A percentile compares a stretch with the other conserved stretches of the same genome.
Evolutionary conservation across 805 yeast species (phyloP).

Genomic region (Vanderwaltozyma polyspora): DNA sequence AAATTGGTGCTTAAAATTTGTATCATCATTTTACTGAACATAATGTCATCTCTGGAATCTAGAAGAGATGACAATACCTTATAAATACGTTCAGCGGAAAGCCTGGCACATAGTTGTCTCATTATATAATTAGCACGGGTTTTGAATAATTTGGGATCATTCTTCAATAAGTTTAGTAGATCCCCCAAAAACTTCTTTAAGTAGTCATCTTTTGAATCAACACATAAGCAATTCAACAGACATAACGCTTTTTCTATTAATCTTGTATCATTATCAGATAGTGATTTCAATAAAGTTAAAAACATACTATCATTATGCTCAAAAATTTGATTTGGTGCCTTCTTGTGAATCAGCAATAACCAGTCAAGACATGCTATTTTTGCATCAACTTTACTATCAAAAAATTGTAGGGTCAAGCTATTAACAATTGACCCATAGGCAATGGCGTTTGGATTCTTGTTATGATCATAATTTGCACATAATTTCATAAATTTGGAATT

Average conservation of each 20-base stretch:
- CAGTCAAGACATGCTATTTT: conserved; percentile 80
- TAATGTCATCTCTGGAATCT: conserved; percentile 45
- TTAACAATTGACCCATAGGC: conserved; percentile 48
- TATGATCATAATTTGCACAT: conserved; percentile 22
- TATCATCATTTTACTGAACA: conserved; percentile 68
- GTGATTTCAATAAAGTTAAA: conserved; percentile 64
- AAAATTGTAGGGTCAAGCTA: conserved; percentile 59
- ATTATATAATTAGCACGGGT: conserved; percentile 73
- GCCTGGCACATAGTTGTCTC: conserved; percentile 67
- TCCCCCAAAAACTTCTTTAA: conserved; percentile 67
- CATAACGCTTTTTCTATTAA: conserved; percentile 23
- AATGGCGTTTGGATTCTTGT: conserved; percentile 17
- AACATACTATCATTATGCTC: conserved; percentile 54
- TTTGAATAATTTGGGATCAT: conserved; percentile 56
- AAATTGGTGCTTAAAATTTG: conserved; percentile 81
- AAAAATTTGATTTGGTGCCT: conserved; percentile 47
- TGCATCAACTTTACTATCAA: conserved; percentile 68
- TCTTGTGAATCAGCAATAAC: conserved; percentile 70
- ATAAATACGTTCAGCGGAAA: conserved; percentile 76
- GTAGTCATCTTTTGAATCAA: conserved; percentile 49
- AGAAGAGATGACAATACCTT: conserved; percentile 69
- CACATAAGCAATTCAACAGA: conserved; percentile 22
- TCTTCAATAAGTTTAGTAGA: conserved; percentile 55
- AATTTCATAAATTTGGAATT: conserved; percentile 46
- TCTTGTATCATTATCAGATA: conserved; percentile 38